Evolutionary conservation across 192 early-diverging fungal genomes (phyloP), one percentile per base, ranked within the genome.

Genomic region (Gonapodya sp.): DNA sequence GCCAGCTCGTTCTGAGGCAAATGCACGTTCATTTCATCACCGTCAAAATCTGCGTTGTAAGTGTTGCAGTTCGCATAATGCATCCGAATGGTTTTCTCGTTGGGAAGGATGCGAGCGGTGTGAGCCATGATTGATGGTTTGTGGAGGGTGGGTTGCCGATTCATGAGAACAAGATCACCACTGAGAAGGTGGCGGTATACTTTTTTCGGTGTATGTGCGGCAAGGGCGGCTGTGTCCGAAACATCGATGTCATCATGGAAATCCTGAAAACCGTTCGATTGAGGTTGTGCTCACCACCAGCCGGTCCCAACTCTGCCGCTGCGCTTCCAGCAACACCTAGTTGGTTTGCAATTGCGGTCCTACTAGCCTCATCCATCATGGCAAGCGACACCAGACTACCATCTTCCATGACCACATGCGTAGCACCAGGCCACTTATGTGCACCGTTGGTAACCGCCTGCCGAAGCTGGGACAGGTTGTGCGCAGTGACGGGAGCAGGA

Each of bases 21-120:
- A 90, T 99, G 98, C 81, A 97, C 92, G 88, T 99, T 99, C 98
- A 99, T 99, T 89, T 99, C 98, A 88, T 98, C 98, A 83, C 98
- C 98, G 86, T 99, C 98, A 90, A 99, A 99, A 92, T 99, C 98
- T 81, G 96, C 97, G 87, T 94, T 94, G 78, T 95, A 96, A 34
- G 95, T 92, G 84, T 95, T 94, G 85, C 94, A 92, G 85, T 93
- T 96, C 79, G 97, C 95, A 85, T 98, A 99, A 86, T 99, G 98
- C 97, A 99, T 97, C 32, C 98, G 93, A 87, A 99, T 95, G 18
- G 98, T 99, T 81, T 94, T 96, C 86, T 99, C 98, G 73, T 95
- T 96, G 1, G 95, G 95, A 24, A 99, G 88, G 46, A 99, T 92
- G 78, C 94, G 92, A 2, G 96, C 98, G 31, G 94, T 94, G 90